Evolutionary conservation across 768 basidiomycete species (phyloP).

Genomic region (Tylopilus vinaceipallidus): DNA sequence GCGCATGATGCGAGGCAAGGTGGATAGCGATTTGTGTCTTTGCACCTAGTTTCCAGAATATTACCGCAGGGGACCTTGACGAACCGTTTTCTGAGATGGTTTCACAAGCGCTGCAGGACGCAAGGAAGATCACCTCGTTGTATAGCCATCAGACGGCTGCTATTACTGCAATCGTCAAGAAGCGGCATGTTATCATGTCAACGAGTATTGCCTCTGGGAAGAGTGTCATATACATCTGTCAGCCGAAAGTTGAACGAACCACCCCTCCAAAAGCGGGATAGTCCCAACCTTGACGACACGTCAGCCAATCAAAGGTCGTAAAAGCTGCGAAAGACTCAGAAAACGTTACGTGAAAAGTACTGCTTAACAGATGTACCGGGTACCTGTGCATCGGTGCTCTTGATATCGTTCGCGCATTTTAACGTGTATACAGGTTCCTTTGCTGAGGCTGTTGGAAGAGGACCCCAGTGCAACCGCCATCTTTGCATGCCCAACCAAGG

Average conservation of each 20-base stretch:
- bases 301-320: no score
- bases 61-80: constrained; percentile 48
- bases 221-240: constrained; percentile 79
- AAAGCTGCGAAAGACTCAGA: no score
- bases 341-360: no score
- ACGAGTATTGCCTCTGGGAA: constrained; percentile 91
- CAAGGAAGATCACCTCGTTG: constrained; percentile 59
- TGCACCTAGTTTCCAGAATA: no score
- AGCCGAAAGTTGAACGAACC: no score
- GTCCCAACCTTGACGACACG: no score
- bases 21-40: constrained; percentile 13
- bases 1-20: constrained; percentile 55
- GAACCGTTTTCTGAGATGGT: constrained; percentile 59
- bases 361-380: no score
- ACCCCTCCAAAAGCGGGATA: no score
- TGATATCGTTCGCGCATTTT: background rate
- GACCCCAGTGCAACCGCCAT: constrained; percentile 65
- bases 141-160: constrained; percentile 74
- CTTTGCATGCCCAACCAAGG: constrained; percentile 90
- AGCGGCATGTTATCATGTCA: constrained; percentile 79
- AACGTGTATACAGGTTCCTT: constrained; percentile 52
- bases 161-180: constrained; percentile 56
- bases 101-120: constrained; percentile 48
- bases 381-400: no score
- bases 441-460: constrained; percentile 63